Conservation (phyloP, 441 rosid species). For the Brassica balearica region DNA sequence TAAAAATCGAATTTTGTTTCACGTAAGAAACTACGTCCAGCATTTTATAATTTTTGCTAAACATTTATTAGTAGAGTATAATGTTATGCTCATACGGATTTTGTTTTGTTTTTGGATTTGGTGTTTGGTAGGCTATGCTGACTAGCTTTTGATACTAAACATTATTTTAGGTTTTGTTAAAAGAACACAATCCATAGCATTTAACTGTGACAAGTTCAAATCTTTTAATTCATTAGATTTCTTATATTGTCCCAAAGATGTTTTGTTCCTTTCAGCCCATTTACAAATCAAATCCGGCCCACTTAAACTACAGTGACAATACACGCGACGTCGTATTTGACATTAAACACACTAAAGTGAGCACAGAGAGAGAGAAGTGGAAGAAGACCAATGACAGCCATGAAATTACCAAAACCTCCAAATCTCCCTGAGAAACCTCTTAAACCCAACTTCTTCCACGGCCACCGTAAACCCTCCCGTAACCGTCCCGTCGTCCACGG, state of each 20-base stretch:
- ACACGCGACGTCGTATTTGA: not conserved
- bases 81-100: not conserved
- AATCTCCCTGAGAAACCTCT: slow-evolving; percentile 43
- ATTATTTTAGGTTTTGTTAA: not conserved
- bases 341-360: not conserved
- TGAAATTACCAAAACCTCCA: slow-evolving; percentile 50
- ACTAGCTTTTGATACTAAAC: not conserved
- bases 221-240: not conserved
- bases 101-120: not conserved
- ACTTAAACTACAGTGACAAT: not conserved
- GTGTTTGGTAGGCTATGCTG: not conserved
- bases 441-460: slow-evolving; percentile 79
- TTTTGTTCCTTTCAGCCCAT: not conserved
- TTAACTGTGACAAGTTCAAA: not conserved
- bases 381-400: not conserved
- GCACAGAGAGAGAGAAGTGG: not conserved
- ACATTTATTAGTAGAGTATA: not conserved
- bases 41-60: not conserved
- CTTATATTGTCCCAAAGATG: too few relatives aligned
- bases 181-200: not conserved
- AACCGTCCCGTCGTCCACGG: slow-evolving; percentile 79
- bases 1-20: not conserved
- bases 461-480: slow-evolving; percentile 82
- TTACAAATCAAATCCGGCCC: not conserved
- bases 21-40: not conserved